phyloP scores from a whole-genome alignment of 148 eudicot species.

The Silene latifolia region DNA sequence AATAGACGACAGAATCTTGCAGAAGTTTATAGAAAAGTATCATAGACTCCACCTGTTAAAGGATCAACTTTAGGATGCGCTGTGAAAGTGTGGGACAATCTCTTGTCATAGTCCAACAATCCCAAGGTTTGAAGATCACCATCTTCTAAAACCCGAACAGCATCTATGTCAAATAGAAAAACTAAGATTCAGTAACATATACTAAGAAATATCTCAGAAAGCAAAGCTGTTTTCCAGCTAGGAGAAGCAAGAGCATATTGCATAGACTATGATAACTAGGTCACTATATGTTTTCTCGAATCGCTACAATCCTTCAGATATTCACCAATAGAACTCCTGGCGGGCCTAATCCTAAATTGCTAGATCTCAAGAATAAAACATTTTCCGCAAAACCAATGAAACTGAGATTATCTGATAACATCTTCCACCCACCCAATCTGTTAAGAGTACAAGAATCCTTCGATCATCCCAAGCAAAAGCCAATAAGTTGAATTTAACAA shows the following conservation, averaged over 20 bases:
- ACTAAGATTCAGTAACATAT: slow-evolving; percentile 10
- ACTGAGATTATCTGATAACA: no score
- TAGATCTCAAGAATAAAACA: no score
- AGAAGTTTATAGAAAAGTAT: neutral
- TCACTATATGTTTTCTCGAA: no score
- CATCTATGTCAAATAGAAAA: slow-evolving; percentile 44
- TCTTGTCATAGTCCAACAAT: slow-evolving; percentile 90
- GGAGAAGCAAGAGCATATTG: neutral
- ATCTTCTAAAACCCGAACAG: slow-evolving; percentile 83
- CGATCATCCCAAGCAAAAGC: no score
- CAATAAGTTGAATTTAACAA: no score
- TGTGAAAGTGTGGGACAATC: slow-evolving; percentile 81
- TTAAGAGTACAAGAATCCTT: no score
- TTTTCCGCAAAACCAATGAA: no score
- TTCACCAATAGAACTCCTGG: neutral
- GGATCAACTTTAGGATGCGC: slow-evolving; percentile 99
- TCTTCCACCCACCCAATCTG: no score
- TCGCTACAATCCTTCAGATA: neutral
- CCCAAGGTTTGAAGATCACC: slow-evolving; percentile 97
- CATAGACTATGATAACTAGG: neutral
- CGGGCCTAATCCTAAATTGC: no score
- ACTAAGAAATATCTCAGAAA: neutral
- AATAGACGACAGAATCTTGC: neutral
- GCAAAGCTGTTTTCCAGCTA: neutral
- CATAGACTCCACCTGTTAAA: slow-evolving; percentile 52